Percentiles rank a stretch among this genome's conserved stretches.
These are phyloP conservation scores for Coix lacrymajobi DNA, from an alignment of 176 grass and related monocot genomes.

Conservation along the genomic window DNA sequence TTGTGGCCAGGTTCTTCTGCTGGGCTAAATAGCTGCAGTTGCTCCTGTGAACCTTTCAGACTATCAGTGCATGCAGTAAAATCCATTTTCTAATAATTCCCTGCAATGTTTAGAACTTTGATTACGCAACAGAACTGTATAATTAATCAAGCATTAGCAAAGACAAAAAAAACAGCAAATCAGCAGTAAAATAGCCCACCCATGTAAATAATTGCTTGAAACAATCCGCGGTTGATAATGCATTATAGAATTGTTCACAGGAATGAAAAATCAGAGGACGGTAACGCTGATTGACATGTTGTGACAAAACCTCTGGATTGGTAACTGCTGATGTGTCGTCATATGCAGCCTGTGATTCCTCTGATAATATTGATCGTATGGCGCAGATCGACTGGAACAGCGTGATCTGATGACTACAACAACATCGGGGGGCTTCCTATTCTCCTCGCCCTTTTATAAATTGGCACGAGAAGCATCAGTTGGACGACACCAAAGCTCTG, in stretches of 20 bases:
- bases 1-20: background rate
- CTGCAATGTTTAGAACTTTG: background rate
- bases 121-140: background rate
- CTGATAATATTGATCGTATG: background rate
- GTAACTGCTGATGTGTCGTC: background rate
- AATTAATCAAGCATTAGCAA: background rate
- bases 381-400: background rate
- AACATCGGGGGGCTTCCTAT: background rate
- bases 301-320: background rate
- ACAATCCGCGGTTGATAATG: background rate
- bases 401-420: background rate
- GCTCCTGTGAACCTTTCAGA: background rate
- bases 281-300: background rate
- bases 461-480: background rate
- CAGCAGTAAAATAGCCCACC: background rate
- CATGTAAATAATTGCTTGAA: background rate
- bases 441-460: conserved; percentile 35
- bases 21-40: background rate
- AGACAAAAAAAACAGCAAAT: background rate
- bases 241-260: background rate
- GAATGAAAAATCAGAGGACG: background rate
- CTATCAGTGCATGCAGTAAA: background rate
- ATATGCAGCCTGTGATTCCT: conserved; percentile 2
- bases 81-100: background rate
- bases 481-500: conserved; percentile 5